Base-by-base conservation (phyloP, 139 green algal genomes). In the Spirogloea muscicola region DNA sequence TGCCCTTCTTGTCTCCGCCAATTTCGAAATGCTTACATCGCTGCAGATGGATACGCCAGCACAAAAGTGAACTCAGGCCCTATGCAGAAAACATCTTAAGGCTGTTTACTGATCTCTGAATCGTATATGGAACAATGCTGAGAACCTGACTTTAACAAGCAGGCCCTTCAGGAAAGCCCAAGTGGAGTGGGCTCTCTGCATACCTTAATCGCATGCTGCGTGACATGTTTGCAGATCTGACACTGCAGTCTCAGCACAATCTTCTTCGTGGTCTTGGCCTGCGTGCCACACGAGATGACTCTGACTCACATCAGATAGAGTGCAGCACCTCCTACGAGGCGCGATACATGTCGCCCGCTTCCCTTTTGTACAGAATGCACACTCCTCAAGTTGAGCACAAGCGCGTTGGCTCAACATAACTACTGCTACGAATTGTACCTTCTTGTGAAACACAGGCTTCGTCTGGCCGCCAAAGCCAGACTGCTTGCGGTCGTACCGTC, bases 11-110 rank as follows among this genome's bases (percentile, higher is more conserved):
- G 88, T 97, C 92, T 72, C 91, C 92, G 70, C 92, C 94, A 75
- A 99, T 98, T 86, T 99, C 94, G 74, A 99, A 99, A 80, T 98
- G 93, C 91, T 99, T 99, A 90, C 93, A 98, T 41, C 94, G 87
- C 94, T 96, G 90, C 34, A 81, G 6, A 71, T 18, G 72, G n/a
- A 16, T 27, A 67, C 6, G 42, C 5, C 40, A 66, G 9, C 49
- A 74, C 27, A 68, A n/a, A n/a, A 5, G 36, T 36, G 16, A 13
- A 13, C 13, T 63, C 25, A 13, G 21, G 21, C 21, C 46, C 21
- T 21, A 21, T 31, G 46, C 21, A 55, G 21, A 31, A 21, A 21
- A 55, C 46, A 21, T 21, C 21, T 31, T 7, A 62, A 38, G 31
- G 37, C 5, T 33, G 7, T 43, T 43, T 33, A 38, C 5, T 62